phyloP scores from a whole-genome alignment of 176 grass and related monocot species.

The Dactylis glomerata region DNA sequence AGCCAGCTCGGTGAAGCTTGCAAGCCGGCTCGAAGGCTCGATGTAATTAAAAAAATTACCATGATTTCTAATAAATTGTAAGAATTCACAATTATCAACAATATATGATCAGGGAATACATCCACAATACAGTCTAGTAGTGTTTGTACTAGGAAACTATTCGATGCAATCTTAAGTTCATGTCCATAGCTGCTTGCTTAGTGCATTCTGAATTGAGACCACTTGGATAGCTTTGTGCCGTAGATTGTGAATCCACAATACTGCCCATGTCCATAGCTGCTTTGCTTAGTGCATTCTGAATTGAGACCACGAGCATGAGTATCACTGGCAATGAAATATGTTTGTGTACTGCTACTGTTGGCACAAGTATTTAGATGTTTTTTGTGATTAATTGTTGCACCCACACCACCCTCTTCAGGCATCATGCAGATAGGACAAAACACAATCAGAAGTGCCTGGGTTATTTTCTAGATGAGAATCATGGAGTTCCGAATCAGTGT shows the following conservation, averaged over 20 bases:
- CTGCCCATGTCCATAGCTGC: constrained; percentile 4
- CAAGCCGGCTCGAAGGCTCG: no score
- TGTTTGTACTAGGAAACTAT: constrained; percentile 22
- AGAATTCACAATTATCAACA: no score
- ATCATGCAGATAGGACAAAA: background rate
- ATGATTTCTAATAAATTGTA: no score
- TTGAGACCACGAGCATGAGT: constrained; percentile 6
- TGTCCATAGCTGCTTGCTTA: no score
- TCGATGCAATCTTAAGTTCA: constrained; percentile 33
- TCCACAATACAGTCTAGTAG: no score
- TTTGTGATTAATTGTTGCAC: constrained; percentile 22
- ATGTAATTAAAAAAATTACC: no score
- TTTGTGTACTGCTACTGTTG: constrained; percentile 40
- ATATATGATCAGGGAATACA: no score
- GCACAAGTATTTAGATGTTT: constrained; percentile 31
- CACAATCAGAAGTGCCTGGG: background rate
- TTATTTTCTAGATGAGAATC: constrained; percentile 21
- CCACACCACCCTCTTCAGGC: constrained; percentile 27
- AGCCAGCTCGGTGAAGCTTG: no score
- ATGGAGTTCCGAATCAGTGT: constrained; percentile 14
- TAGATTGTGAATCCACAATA: constrained; percentile 32
- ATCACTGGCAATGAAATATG: constrained; percentile 22
- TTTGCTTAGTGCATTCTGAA: constrained; percentile 30
- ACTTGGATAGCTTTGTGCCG: constrained; percentile 26
- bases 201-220: constrained; percentile 5